phyloP scores from a whole-genome alignment of 2,329 filamentous ascomycete species.

The Beauveria sp. region DNA sequence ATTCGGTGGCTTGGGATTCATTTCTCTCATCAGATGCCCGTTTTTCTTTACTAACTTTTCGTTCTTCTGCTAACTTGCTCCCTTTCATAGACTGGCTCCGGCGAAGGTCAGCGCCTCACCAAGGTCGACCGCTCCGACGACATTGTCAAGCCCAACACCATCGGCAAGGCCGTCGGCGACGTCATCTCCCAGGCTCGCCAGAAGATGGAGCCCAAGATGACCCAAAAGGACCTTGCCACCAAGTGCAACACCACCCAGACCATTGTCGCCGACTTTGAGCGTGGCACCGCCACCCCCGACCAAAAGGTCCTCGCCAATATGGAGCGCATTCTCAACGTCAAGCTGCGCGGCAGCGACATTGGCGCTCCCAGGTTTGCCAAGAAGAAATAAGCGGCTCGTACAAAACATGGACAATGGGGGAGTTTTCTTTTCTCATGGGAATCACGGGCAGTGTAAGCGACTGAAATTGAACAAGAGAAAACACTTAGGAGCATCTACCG shows the following conservation, averaged over 20 bases:
- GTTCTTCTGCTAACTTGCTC: background rate
- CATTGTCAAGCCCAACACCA: slow-evolving; percentile 92
- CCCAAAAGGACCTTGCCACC: slow-evolving; percentile 79
- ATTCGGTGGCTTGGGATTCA: background rate
- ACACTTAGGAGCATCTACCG: background rate
- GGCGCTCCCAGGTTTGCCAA: slow-evolving; percentile 76
- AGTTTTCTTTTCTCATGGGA: slow-evolving; percentile 10
- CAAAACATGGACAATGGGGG: slow-evolving; percentile 1
- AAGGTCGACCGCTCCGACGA: slow-evolving; percentile 97
- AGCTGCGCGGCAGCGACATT: slow-evolving; percentile 79
- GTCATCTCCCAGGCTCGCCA: slow-evolving; percentile 75
- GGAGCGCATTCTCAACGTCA: slow-evolving; percentile 80
- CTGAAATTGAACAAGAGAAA: background rate
- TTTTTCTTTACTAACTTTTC: background rate
- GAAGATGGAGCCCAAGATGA: slow-evolving; percentile 88
- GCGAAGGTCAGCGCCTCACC: slow-evolving; percentile 88
- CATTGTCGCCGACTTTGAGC: slow-evolving; percentile 79
- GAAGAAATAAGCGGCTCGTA: slow-evolving; percentile 40
- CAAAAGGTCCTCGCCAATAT: slow-evolving; percentile 73
- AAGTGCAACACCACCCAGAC: slow-evolving; percentile 82
- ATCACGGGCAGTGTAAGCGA: slow-evolving; percentile 8
- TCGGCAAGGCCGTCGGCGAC: slow-evolving; percentile 72
- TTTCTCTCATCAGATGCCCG: background rate
- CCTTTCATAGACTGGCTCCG: slow-evolving; percentile 20
- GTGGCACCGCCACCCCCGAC: slow-evolving; percentile 68